These are phyloP conservation scores for Pseudocercospora vitis DNA, from an alignment of 2,329 filamentous ascomycete genomes.

Conservation along the genomic window DNA sequence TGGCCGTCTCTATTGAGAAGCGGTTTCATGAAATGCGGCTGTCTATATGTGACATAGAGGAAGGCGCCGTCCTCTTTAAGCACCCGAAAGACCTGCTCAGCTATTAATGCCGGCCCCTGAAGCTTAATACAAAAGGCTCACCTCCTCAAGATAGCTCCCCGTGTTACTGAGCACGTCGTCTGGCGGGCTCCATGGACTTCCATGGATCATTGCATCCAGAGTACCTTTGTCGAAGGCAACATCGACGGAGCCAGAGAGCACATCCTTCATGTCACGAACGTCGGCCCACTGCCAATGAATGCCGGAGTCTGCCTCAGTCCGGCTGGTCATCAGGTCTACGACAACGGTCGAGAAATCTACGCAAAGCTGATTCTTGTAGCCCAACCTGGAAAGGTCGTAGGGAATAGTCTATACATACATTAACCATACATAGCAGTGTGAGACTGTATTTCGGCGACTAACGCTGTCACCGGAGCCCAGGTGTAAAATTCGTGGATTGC, in stretches of 20 bases:
- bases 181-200: slow-evolving; percentile 35
- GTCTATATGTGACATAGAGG: slow-evolving; percentile 50
- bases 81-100: slow-evolving; percentile 29
- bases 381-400: slow-evolving; percentile 44
- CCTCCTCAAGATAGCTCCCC: slow-evolving; percentile 30
- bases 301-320: slow-evolving; percentile 42
- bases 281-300: slow-evolving; percentile 56
- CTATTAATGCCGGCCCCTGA: neutral
- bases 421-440: too few relatives aligned
- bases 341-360: slow-evolving; percentile 58
- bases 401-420: slow-evolving; percentile 53
- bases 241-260: slow-evolving; percentile 46
- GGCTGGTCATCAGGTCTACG: slow-evolving; percentile 53
- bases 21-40: slow-evolving; percentile 56
- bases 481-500: slow-evolving; percentile 53
- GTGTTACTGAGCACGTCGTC: slow-evolving; percentile 34
- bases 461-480: slow-evolving; percentile 61
- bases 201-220: slow-evolving; percentile 39
- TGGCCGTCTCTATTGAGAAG: slow-evolving; percentile 46
- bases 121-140: neutral
- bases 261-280: slow-evolving; percentile 51
- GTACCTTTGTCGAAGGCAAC: slow-evolving; percentile 52
- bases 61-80: slow-evolving; percentile 35
- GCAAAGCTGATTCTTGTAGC: slow-evolving; percentile 56
- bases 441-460: too few relatives aligned